Evolutionary conservation across 2,329 filamentous ascomycete species (phyloP), one percentile per base, ranked within the genome.

Genomic region (Fusarium sp.): DNA sequence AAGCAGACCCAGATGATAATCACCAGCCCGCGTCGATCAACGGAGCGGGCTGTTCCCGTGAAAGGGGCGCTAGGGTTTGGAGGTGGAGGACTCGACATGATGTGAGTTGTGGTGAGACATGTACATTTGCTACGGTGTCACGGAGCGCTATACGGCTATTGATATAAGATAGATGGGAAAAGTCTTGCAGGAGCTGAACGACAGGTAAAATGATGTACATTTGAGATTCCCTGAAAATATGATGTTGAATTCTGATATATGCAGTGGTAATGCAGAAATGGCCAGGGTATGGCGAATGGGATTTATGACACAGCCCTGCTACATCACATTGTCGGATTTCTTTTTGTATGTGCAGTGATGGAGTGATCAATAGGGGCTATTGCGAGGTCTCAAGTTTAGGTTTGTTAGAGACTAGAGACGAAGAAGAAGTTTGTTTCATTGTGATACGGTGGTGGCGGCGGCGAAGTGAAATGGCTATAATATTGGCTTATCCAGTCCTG

Each of bases 1-100:
- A 66, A 66, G 23, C 62, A 66, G 7, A 36, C 17, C 62, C 62
- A 66, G 4, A 66, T n/a, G 3, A 66, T 40, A 1, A 40, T 19
- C 6, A 30, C 3, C 1, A 66, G 56, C 4, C 56, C 62, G 7
- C 36, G 32, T 17, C 40, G 62, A 10, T 61, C 20, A 14, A 66
- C 46, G 1, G 30, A 39, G 15, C 36, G 21, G 10, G 62, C 49
- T n/a, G 62, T 50, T 12, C 62, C 62, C 3, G 52, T 26, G 19
- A 66, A 56, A 2, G 62, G 62, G 40, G 62, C 62, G 5, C 40
- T 12, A 3, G 56, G 62, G 23, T 62, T 14, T 38, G 62, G 38
- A 3, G 10, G 45, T 1, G 32, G 62, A 54, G 54, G 20, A 4
- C 32, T 40, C 3, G 62, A 52, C 62, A 65, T 66, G 10, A 21